phyloP scores from a whole-genome alignment of 2,329 filamentous ascomycete genomes.

The Hymenoscyphus scutula region DNA sequence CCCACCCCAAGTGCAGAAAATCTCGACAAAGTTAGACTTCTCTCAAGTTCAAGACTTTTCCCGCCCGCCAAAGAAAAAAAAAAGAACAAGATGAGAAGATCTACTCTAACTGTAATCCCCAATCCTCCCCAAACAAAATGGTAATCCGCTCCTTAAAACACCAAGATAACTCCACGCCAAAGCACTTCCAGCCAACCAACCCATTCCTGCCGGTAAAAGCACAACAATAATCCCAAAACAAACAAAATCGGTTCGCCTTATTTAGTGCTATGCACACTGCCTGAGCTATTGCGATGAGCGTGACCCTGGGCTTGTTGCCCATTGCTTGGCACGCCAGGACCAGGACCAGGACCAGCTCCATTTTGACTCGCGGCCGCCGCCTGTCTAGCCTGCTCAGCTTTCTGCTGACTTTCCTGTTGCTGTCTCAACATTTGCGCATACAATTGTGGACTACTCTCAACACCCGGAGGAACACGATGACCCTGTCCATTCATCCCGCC shows the following conservation, averaged over 20 bases:
- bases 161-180: slow-evolving; percentile 9
- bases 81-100: too few relatives aligned
- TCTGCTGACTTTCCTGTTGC: slow-evolving; percentile 39
- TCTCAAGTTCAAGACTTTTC: too few relatives aligned
- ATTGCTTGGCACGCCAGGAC: slow-evolving; percentile 4
- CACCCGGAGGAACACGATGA: slow-evolving; percentile 25
- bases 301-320: slow-evolving; percentile 27
- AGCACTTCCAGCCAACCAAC: neutral
- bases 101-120: slow-evolving; percentile 1
- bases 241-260: slow-evolving; percentile 10
- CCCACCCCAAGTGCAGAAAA: neutral
- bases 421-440: slow-evolving; percentile 54
- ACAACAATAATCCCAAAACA: slow-evolving; percentile 9
- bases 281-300: slow-evolving; percentile 27
- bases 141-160: neutral
- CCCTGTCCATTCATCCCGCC: slow-evolving; percentile 25
- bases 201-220: neutral
- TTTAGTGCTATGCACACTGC: slow-evolving; percentile 28
- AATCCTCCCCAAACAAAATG: neutral
- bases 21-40: too few relatives aligned
- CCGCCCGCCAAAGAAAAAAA: too few relatives aligned
- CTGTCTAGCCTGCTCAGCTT: slow-evolving; percentile 35
- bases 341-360: slow-evolving; percentile 9
- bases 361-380: slow-evolving; percentile 21
- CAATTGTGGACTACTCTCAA: slow-evolving; percentile 45